A percentile compares a stretch with the other conserved stretches of the same genome.
These are phyloP conservation scores for Blastomyces gilchristii DNA, from an alignment of 2,329 filamentous ascomycete genomes.

Conservation along the genomic window DNA sequence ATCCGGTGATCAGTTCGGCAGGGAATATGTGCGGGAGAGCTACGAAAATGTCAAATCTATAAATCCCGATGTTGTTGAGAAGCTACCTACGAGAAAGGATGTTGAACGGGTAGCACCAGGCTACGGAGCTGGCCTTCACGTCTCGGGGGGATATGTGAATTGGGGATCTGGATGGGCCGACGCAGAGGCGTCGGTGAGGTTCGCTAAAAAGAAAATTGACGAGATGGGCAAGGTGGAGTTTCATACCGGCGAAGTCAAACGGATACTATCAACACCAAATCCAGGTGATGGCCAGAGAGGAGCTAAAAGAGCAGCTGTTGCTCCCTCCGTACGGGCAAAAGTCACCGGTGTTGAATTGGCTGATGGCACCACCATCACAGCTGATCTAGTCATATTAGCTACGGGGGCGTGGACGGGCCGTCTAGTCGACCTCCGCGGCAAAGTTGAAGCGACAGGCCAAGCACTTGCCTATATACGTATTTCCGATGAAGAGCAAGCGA, in stretches of 20 bases:
- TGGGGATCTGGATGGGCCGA: slow-evolving; percentile 39
- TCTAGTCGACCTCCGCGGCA: slow-evolving; percentile 66
- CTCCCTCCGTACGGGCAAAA: slow-evolving; percentile 9
- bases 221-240: slow-evolving; percentile 29
- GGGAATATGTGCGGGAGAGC: slow-evolving; percentile 31
- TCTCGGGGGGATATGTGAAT: slow-evolving; percentile 37
- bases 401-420: slow-evolving; percentile 78
- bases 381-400: slow-evolving; percentile 68
- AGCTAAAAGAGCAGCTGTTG: not conserved
- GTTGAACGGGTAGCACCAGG: slow-evolving; percentile 27
- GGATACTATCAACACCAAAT: slow-evolving; percentile 22
- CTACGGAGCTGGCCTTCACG: slow-evolving; percentile 26
- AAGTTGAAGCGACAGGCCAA: slow-evolving; percentile 73
- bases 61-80: slow-evolving; percentile 25
- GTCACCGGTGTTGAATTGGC: slow-evolving; percentile 43
- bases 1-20: slow-evolving; percentile 23
- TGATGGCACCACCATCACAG: slow-evolving; percentile 43
- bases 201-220: slow-evolving; percentile 30
- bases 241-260: slow-evolving; percentile 27
- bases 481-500: slow-evolving; percentile 57
- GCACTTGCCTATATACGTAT: slow-evolving; percentile 67
- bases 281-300: not conserved
- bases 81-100: slow-evolving; percentile 26
- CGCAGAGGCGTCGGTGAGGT: slow-evolving; percentile 33
- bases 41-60: slow-evolving; percentile 32